Evolutionary conservation across 768 basidiomycete species (phyloP).

Genomic region (Coprinopsis marcescibilis): DNA sequence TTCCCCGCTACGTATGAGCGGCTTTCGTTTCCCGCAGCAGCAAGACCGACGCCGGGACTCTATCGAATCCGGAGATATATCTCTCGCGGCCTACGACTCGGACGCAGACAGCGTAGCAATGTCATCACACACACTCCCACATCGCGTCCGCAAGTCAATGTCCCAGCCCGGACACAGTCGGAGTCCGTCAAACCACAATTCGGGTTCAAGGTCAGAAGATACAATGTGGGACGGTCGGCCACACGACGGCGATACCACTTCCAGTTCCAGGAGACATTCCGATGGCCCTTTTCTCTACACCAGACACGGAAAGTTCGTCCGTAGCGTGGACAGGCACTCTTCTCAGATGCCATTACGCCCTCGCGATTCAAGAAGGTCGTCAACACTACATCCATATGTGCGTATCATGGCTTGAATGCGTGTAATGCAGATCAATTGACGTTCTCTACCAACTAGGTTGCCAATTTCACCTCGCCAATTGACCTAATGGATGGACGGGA

Average conservation of each 20-base stretch:
- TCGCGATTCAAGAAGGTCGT: slow-evolving; percentile 9
- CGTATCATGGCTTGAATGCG: too few species aligned
- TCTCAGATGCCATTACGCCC: slow-evolving; percentile 10
- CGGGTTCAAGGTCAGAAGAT: slow-evolving; percentile 6
- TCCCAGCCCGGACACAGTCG: slow-evolving; percentile 11
- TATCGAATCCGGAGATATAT: slow-evolving; percentile 24
- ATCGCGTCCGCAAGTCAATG: slow-evolving; percentile 14
- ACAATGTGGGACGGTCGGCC: slow-evolving; percentile 7
- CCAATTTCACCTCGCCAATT: slow-evolving; percentile 41
- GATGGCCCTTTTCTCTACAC: slow-evolving; percentile 26
- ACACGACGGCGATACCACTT: slow-evolving; percentile 9
- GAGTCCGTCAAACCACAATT: neutral
- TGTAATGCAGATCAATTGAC: too few species aligned
- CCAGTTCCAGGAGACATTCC: slow-evolving; percentile 20
- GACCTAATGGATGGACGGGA: slow-evolving; percentile 26
- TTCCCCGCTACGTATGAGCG: slow-evolving; percentile 16
- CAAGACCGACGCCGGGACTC: slow-evolving; percentile 7
- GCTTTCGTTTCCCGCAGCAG: slow-evolving; percentile 21
- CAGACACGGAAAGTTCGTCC: slow-evolving; percentile 16
- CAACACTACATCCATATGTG: slow-evolving; percentile 39
- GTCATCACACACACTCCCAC: slow-evolving; percentile 18
- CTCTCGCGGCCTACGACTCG: slow-evolving; percentile 34
- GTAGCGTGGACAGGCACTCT: slow-evolving; percentile 6
- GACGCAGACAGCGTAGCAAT: slow-evolving; percentile 27
- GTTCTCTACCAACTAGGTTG: slow-evolving; percentile 23